Conservation (phyloP, 192 early-diverging fungal genomes). For the Coemansia furcata region DNA sequence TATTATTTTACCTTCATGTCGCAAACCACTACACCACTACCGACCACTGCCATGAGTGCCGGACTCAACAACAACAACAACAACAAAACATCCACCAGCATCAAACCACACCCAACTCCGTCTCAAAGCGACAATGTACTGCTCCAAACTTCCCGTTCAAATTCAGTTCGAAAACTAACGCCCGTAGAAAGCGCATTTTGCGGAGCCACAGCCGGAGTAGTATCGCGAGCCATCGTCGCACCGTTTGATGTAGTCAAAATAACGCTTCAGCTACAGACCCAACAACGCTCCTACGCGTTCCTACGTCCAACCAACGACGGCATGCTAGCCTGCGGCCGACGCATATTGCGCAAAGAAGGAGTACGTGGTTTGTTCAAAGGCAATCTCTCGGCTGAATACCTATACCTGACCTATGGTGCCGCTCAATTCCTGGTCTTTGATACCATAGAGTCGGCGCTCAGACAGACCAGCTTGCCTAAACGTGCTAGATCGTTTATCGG, state of each 20-base stretch:
- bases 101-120: background rate
- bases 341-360: slow-evolving; percentile 81
- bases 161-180: slow-evolving; percentile 24
- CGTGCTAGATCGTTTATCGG: slow-evolving; percentile 61
- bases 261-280: slow-evolving; percentile 58
- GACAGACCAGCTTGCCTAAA: slow-evolving; percentile 24
- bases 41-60: background rate
- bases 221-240: slow-evolving; percentile 74
- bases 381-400: slow-evolving; percentile 87
- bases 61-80: background rate
- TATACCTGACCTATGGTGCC: slow-evolving; percentile 89
- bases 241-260: slow-evolving; percentile 97
- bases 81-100: background rate
- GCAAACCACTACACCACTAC: background rate
- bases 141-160: slow-evolving; percentile 21
- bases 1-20: background rate
- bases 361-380: slow-evolving; percentile 87
- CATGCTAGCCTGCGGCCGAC: slow-evolving; percentile 61
- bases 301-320: slow-evolving; percentile 58
- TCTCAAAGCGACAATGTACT: slow-evolving; percentile 17
- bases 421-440: slow-evolving; percentile 81
- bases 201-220: slow-evolving; percentile 47
- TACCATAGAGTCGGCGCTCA: slow-evolving; percentile 49
- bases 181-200: slow-evolving; percentile 35
- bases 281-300: background rate